These are phyloP conservation scores for Neofusicoccum parvum DNA, from an alignment of 2,329 filamentous ascomycete genomes.

Conservation along the genomic window DNA sequence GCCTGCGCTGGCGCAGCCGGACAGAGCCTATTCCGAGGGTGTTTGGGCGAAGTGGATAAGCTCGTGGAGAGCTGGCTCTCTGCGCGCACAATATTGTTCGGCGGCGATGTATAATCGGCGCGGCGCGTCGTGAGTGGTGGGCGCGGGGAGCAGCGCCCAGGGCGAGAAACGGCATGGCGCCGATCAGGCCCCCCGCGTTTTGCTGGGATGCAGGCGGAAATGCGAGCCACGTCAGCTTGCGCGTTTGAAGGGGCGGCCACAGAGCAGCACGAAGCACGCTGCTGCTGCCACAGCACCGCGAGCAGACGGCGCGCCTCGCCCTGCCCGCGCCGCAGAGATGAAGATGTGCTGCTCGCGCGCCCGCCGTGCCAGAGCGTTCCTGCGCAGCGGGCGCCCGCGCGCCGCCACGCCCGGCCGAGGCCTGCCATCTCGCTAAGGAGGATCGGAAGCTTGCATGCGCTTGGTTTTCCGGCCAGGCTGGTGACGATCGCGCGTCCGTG, in stretches of 20 bases:
- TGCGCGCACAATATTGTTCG: background rate
- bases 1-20: background rate
- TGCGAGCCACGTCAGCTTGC: constrained; percentile 18
- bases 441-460: constrained; percentile 14
- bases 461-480: constrained; percentile 13
- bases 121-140: constrained; percentile 3
- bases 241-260: constrained; percentile 14
- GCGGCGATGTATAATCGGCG: background rate
- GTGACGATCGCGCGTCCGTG: background rate
- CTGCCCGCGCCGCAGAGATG: constrained; percentile 6
- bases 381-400: background rate
- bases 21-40: constrained; percentile 2
- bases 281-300: constrained; percentile 3
- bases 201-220: constrained; percentile 11
- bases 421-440: background rate
- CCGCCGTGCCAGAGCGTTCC: background rate
- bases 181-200: constrained; percentile 18
- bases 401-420: background rate
- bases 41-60: constrained; percentile 11
- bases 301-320: constrained; percentile 14
- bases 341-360: background rate
- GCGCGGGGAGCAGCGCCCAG: background rate
- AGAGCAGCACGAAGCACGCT: background rate
- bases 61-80: background rate
- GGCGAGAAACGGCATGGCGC: constrained; percentile 7